Evolutionary conservation across 1,284 basidiomycete genomes (phyloP).

Genomic region (Cutaneotrichosporon dermatis): DNA sequence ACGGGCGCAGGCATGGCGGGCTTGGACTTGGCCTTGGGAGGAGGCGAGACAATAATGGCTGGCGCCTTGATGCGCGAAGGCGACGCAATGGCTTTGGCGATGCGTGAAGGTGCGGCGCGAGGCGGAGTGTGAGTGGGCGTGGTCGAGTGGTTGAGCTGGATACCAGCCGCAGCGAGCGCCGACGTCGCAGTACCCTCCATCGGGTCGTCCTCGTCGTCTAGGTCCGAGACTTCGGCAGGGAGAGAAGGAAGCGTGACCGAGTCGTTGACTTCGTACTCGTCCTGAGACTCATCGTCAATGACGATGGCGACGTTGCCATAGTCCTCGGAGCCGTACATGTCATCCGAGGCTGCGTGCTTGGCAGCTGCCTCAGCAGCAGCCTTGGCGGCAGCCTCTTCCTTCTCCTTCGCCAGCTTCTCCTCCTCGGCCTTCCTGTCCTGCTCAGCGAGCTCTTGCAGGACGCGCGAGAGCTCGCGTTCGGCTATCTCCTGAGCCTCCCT

Average conservation of each 20-base stretch:
- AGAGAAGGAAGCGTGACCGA: conserved; percentile 17
- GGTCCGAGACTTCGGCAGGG: conserved; percentile 13
- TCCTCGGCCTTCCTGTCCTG: conserved; percentile 9
- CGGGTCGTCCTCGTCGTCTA: conserved; percentile 19
- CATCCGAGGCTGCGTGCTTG: background rate
- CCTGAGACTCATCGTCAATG: conserved; percentile 11
- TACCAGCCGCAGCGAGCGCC: conserved; percentile 13
- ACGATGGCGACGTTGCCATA: conserved; percentile 9
- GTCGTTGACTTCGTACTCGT: conserved; percentile 25
- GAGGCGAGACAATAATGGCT: conserved; percentile 10
- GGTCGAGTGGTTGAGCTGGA: background rate
- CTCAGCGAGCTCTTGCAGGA: conserved; percentile 21
- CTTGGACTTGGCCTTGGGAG: conserved; percentile 6
- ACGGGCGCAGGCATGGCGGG: background rate
- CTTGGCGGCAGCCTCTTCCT: background rate
- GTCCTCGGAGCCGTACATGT: background rate
- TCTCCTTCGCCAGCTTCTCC: background rate
- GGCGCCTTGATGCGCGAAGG: conserved; percentile 1
- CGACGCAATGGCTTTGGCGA: background rate
- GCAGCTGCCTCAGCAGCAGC: background rate
- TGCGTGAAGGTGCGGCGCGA: background rate
- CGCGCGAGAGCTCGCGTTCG: conserved; percentile 28
- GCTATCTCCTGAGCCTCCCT: conserved; percentile 16
- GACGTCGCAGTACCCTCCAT: conserved; percentile 6
- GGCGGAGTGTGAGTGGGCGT: conserved; percentile 9